phyloP scores from a whole-genome alignment of 2,329 filamentous ascomycete genomes.

The Colletotrichum kahawae region DNA sequence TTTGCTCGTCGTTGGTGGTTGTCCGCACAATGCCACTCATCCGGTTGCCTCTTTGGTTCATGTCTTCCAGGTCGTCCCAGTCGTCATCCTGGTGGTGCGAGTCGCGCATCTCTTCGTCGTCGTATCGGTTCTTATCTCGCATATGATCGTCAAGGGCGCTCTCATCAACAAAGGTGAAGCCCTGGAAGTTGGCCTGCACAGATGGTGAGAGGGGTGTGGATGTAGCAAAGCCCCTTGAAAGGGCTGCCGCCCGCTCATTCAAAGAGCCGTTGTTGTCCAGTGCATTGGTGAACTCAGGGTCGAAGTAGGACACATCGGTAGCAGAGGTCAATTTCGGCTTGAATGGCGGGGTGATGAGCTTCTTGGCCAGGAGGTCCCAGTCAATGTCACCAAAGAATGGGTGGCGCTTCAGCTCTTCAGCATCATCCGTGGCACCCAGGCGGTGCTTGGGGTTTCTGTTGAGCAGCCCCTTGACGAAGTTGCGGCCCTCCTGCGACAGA shows the following conservation, averaged over 20 bases:
- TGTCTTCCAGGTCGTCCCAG: constrained; percentile 64
- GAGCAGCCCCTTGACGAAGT: constrained; percentile 96
- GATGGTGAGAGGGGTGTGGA: constrained; percentile 93
- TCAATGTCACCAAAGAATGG: constrained; percentile 95
- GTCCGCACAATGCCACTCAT: constrained; percentile 70
- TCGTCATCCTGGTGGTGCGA: constrained; percentile 49
- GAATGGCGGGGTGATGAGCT: constrained; percentile 94
- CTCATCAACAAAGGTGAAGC: constrained; percentile 99
- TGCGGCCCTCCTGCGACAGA: constrained; percentile 90
- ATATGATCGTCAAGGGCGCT: constrained; percentile 91
- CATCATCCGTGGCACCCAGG: constrained; percentile 88
- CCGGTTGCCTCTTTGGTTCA: constrained; percentile 58
- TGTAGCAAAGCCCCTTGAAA: constrained; percentile 84
- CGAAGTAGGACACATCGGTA: constrained; percentile 96
- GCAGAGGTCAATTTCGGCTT: constrained; percentile 97
- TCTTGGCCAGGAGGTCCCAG: constrained; percentile 87
- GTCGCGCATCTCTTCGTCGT: constrained; percentile 68
- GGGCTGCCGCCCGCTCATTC: constrained; percentile 86
- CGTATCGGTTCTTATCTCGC: constrained; percentile 52
- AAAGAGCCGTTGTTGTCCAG: constrained; percentile 85
- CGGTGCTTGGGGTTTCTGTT: constrained; percentile 97
- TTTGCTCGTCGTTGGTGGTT: constrained; percentile 62
- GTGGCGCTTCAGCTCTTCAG: constrained; percentile 91
- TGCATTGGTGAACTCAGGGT: constrained; percentile 97
- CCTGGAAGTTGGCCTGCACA: constrained; percentile 97